Conservation (phyloP, 2,329 filamentous ascomycete species). For the Trichoderma pleuroti region DNA sequence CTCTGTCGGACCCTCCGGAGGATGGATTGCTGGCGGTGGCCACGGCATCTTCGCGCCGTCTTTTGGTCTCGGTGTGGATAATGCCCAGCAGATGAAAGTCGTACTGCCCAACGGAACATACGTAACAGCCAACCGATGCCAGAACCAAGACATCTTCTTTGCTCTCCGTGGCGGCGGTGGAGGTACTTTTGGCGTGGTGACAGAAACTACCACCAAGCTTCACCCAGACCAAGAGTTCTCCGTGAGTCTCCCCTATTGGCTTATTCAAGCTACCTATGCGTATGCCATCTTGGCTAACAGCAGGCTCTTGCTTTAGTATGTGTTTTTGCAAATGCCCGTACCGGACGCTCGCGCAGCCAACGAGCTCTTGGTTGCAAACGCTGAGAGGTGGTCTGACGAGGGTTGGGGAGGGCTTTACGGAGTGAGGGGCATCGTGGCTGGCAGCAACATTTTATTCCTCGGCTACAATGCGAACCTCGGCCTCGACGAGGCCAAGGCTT, state of each 20-base stretch:
- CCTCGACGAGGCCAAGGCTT: not conserved
- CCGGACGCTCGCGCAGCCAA: not conserved
- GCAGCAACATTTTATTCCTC: not conserved
- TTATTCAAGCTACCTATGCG: not conserved
- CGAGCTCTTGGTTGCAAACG: constrained; percentile 11
- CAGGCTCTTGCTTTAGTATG: not conserved
- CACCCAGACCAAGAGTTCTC: constrained; percentile 1
- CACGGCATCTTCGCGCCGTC: constrained; percentile 45
- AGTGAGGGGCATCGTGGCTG: not conserved
- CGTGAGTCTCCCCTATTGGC: not conserved
- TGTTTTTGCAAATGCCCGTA: not conserved
- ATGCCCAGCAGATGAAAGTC: constrained; percentile 28
- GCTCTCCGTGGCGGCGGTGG: constrained; percentile 46
- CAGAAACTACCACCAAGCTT: constrained; percentile 34
- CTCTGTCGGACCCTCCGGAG: constrained; percentile 29
- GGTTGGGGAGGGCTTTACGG: constrained; percentile 14
- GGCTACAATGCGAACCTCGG: not conserved
- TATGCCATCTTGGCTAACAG: not conserved
- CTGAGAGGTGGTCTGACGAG: constrained; percentile 13
- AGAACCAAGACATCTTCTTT: constrained; percentile 48
- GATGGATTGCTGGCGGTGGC: constrained; percentile 41
- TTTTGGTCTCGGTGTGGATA: constrained; percentile 42
- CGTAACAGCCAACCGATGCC: constrained; percentile 37
- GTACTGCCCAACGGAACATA: constrained; percentile 44
- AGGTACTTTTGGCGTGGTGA: constrained; percentile 41